A percentile compares a stretch with the other conserved stretches of the same genome.
Conservation (phyloP, 345 rosid genomes). For the Rubroshorea leprosula region DNA sequence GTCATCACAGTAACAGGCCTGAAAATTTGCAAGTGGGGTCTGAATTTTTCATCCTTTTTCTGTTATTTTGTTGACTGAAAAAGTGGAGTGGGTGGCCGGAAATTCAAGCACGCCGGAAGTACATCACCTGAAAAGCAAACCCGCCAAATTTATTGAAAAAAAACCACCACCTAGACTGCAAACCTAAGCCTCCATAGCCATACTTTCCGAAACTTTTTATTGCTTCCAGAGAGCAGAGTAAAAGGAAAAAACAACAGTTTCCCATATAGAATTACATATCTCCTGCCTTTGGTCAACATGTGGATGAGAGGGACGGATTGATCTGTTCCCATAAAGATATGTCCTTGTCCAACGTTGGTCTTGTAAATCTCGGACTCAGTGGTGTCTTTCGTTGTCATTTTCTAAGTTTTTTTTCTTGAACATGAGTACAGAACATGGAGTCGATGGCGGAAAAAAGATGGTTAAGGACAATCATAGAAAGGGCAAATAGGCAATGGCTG, state of each 20-base stretch:
- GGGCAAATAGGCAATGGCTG: neutral
- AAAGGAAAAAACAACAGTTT: too few relatives aligned
- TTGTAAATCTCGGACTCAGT: too few relatives aligned
- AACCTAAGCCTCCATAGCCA: neutral
- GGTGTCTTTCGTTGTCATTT: too few relatives aligned
- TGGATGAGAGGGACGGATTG: too few relatives aligned
- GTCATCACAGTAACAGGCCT: neutral
- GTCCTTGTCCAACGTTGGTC: too few relatives aligned
- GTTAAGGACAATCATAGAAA: too few relatives aligned
- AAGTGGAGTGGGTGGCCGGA: neutral
- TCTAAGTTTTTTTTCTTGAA: too few relatives aligned
- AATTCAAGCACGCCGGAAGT: neutral
- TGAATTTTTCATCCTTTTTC: neutral
- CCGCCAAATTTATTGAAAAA: neutral
- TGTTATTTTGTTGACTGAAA: neutral
- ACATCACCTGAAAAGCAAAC: neutral
- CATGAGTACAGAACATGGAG: neutral
- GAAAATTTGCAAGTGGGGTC: neutral
- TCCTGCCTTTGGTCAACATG: neutral
- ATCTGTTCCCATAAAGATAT: too few relatives aligned
- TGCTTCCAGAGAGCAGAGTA: neutral
- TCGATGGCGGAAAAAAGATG: neutral
- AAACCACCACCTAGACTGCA: neutral
- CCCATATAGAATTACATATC: neutral
- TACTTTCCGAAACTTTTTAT: neutral